Base-by-base conservation (phyloP, 2,329 filamentous ascomycete species). In the Pyrenophora teres region DNA sequence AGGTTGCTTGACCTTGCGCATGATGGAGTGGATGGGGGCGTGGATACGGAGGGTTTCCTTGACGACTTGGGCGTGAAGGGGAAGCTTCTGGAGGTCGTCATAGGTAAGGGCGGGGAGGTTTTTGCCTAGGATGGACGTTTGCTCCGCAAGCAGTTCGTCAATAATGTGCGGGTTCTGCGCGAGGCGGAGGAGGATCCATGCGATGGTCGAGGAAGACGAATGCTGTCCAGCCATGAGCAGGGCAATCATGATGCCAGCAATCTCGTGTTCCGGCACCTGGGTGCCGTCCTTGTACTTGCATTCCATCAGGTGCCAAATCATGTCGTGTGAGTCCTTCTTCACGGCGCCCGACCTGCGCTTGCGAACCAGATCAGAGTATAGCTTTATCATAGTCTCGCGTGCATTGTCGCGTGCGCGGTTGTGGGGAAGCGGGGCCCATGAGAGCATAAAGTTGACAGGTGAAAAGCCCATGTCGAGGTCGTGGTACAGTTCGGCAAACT, bases 241-340 rank as follows among this genome's bases (percentile, higher is more conserved):
- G 5, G 90, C 90, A 74, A 96, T 96, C 89, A 96, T 93, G 84
- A 96, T 93, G 76, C 94, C 88, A 18, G 91, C 90, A 52, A 95
- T 83, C 74, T 96, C 90, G 66, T 88, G 82, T 69, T 96, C 91
- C 13, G 91, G 88, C n/a, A 95, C 81, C 5, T 80, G 80, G 33
- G 79, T 85, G 62, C 90, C 91, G 63, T 93, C 84, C 79, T 95
- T 96, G 83, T 96, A 96, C 19, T 79, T 82, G 64, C 87, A 90
- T 63, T 85, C 85, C 90, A 95, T 94, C 59, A 96, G 78, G 68
- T 94, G 91, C 85, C 88, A 92, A 75, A 96, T 92, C 82, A 96
- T 95, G 75, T 96, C 91, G 42, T 70, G 69, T 42, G 82, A 80
- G 54, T 81, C 76, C 52, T 76, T 76, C 59, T 78, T 76, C 13